A percentile compares a stretch with the other conserved stretches of the same genome.
Conservation (phyloP, 768 basidiomycete genomes). For the Suillus bovinus region DNA sequence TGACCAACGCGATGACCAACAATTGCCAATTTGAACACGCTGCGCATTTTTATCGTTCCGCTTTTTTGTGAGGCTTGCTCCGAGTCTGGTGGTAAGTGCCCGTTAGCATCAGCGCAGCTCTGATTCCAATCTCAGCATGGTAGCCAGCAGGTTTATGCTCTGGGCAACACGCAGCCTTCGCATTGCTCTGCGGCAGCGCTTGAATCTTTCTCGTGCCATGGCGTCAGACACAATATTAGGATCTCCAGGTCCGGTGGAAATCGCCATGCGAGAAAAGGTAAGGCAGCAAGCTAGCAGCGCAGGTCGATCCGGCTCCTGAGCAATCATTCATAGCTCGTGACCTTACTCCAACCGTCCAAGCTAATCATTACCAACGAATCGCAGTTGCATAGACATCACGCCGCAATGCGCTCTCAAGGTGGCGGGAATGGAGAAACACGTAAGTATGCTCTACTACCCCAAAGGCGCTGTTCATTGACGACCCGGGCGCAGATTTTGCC, state of each 20-base stretch:
- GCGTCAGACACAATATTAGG: slow-evolving; percentile 21
- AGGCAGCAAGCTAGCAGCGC: slow-evolving; percentile 20
- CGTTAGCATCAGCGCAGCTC: slow-evolving; percentile 7
- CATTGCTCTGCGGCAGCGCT: slow-evolving; percentile 19
- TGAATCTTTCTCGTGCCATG: slow-evolving; percentile 26
- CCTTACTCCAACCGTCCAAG: slow-evolving; percentile 58
- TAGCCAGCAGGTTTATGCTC: slow-evolving; percentile 26
- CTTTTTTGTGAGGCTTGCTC: slow-evolving; percentile 5
- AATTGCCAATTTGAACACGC: neutral
- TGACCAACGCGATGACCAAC: neutral
- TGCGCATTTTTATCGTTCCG: neutral
- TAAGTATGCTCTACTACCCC: slow-evolving; percentile 42
- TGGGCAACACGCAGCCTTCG: slow-evolving; percentile 21
- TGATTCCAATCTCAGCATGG: slow-evolving; percentile 7
- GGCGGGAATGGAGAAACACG: slow-evolving; percentile 79
- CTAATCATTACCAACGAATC: slow-evolving; percentile 80
- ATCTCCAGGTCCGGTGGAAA: slow-evolving; percentile 52
- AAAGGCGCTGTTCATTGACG: slow-evolving; percentile 18
- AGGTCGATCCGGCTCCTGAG: slow-evolving; percentile 23
- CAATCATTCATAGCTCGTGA: slow-evolving; percentile 50
- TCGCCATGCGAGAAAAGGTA: slow-evolving; percentile 63
- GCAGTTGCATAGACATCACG: slow-evolving; percentile 83
- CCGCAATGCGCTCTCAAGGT: slow-evolving; percentile 71
- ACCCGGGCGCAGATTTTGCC: slow-evolving; percentile 62
- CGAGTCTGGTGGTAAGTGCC: slow-evolving; percentile 7